Evolutionary conservation across 441 rosid species (phyloP), one percentile per base, ranked within the genome.

Genomic region (Rhodomyrtus psidioides): DNA sequence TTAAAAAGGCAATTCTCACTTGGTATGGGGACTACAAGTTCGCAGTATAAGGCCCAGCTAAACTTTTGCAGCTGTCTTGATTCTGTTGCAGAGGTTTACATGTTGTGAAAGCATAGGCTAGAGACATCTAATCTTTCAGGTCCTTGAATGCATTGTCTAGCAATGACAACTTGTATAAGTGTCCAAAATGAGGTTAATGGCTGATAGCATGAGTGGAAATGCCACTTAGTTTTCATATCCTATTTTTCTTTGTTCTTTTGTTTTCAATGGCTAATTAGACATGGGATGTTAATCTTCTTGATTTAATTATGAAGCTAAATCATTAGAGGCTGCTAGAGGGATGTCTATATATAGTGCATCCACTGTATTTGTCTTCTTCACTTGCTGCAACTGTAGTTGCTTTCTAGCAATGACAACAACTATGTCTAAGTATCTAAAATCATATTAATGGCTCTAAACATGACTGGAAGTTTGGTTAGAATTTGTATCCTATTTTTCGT

Each of bases 21-120:
- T 94, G 95, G 51, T 93, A 96, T 79, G 83, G 88, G 1, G 96
- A 94, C 89, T 91, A 90, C 88, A 91, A 91, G 89, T 89, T 91
- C 70, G 91, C 96, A 86, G 93, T 89, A 97, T 95, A 86, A 90
- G 94, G 55, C 55, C 42, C 79, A 30, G 44, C 23, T 62, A 28
- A 60, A 60, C 42, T 60, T 60, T 60, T 60, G 74, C 44, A 62
- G 75, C 75, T 62, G 75, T 62, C 75, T 62, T 28, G 75, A 62
- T 62, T 28, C 75, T 28, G 60, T 57, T 62, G 75, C 75, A 62
- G 23, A 30, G 75, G 75, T 24, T 62, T 28, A 16, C 21, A 16
- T 39, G 44, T 74, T 27, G 53, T 83, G 26, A 26, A 62, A 16
- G 75, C 75, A 62, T 16, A 16, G 21, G 75, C 44, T 30, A 62